These are phyloP conservation scores for Chlorella sp. DNA, from an alignment of 139 green algal genomes.

Conservation along the genomic window DNA sequence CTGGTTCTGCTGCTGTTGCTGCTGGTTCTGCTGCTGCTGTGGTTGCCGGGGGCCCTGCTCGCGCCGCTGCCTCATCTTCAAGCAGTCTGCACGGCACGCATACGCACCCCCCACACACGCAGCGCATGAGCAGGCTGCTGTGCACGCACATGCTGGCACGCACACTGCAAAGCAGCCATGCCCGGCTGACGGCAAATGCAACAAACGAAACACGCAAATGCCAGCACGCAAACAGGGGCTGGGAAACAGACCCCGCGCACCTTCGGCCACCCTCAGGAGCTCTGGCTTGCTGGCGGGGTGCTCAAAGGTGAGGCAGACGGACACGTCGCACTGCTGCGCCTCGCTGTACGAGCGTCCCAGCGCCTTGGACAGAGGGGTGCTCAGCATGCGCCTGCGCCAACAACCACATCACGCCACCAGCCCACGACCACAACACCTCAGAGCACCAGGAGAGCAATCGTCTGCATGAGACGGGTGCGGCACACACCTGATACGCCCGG, in stretches of 20 bases:
- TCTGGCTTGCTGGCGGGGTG: not conserved
- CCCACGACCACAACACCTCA: too few species aligned
- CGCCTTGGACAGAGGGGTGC: not conserved
- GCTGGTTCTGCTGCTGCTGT: not conserved
- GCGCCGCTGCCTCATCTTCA: not conserved
- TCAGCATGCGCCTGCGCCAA: conserved; percentile 6
- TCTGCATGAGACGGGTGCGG: too few species aligned
- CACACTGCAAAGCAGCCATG: too few species aligned
- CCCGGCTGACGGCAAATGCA: too few species aligned
- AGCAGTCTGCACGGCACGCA: not conserved
- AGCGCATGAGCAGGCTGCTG: too few species aligned
- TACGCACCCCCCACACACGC: too few species aligned
- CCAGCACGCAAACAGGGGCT: too few species aligned
- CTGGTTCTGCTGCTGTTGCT: not conserved
- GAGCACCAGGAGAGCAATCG: too few species aligned
- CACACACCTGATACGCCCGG: too few species aligned
- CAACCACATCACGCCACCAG: not conserved
- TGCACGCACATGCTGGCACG: too few species aligned
- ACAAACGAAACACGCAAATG: too few species aligned
- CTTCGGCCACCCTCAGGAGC: conserved; percentile 1
- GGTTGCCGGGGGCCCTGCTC: not conserved
- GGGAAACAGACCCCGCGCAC: too few species aligned
- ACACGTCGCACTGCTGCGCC: not conserved
- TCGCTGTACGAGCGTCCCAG: not conserved
- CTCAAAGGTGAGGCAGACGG: conserved; percentile 5